phyloP scores from a whole-genome alignment of 768 basidiomycete genomes.

The Phanerodontia chrysosporium region DNA sequence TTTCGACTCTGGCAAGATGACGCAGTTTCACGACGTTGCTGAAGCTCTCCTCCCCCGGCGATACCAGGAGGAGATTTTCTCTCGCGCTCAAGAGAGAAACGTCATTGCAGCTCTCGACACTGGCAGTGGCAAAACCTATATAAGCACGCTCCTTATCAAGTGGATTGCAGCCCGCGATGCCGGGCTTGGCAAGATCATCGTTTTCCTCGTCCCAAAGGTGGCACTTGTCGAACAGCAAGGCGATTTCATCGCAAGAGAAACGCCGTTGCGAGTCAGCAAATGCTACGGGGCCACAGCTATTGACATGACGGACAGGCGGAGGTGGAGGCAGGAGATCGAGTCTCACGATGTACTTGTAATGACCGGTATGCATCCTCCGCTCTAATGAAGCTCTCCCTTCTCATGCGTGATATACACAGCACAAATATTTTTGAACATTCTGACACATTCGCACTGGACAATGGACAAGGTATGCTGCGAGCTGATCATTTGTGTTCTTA shows the following conservation, averaged over 20 bases:
- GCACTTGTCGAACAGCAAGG: slow-evolving; percentile 82
- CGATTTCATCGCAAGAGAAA: slow-evolving; percentile 58
- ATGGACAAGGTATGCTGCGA: slow-evolving; percentile 47
- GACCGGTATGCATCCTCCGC: slow-evolving; percentile 52
- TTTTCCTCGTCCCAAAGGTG: slow-evolving; percentile 85
- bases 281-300: slow-evolving; percentile 71
- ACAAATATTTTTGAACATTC: slow-evolving; percentile 75
- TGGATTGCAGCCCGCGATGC: slow-evolving; percentile 57
- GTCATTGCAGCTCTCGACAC: slow-evolving; percentile 59
- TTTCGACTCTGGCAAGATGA: slow-evolving; percentile 10
- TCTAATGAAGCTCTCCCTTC: neutral
- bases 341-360: slow-evolving; percentile 76
- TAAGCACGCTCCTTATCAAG: slow-evolving; percentile 64
- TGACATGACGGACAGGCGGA: slow-evolving; percentile 58
- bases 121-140: slow-evolving; percentile 58
- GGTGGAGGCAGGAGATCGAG: slow-evolving; percentile 63
- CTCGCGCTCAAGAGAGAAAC: slow-evolving; percentile 45
- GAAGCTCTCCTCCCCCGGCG: slow-evolving; percentile 42
- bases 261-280: slow-evolving; percentile 61
- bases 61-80: slow-evolving; percentile 55
- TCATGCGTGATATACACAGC: slow-evolving; percentile 37
- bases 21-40: slow-evolving; percentile 26
- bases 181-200: slow-evolving; percentile 53
- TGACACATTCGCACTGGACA: slow-evolving; percentile 80
- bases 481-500: neutral